Evolutionary conservation across 805 yeast genomes (phyloP).

Genomic region (Teunomyces panamensis): DNA sequence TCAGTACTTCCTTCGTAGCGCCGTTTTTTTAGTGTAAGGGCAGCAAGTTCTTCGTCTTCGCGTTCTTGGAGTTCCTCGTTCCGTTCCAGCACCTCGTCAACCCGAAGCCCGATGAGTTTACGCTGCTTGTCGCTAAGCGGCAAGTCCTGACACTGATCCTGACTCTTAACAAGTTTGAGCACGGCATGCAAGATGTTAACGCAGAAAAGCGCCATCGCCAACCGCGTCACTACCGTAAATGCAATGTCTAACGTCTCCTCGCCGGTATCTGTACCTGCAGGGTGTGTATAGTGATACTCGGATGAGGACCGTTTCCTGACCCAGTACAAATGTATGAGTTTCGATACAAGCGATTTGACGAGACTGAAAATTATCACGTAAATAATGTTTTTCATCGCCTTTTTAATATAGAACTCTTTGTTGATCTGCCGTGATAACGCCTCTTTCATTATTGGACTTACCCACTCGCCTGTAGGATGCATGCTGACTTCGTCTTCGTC

Average conservation of each 20-base stretch:
- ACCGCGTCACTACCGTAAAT: conserved; percentile 11
- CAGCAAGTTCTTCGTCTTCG: conserved; percentile 15
- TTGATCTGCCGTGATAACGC: conserved; percentile 47
- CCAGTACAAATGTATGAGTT: conserved; percentile 2
- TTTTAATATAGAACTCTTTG: conserved; percentile 34
- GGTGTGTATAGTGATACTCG: conserved; percentile 11
- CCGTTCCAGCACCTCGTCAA: not conserved
- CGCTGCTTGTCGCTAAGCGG: conserved; percentile 49
- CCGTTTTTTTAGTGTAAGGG: conserved; percentile 21
- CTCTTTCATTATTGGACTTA: conserved; percentile 40
- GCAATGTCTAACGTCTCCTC: conserved; percentile 4
- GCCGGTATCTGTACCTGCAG: conserved; percentile 4
- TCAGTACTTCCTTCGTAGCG: conserved; percentile 14
- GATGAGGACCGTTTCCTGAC: conserved; percentile 9
- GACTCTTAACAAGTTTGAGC: conserved; percentile 33
- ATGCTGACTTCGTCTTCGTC: conserved; percentile 2
- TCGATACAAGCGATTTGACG: conserved; percentile 6
- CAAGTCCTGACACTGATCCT: conserved; percentile 50
- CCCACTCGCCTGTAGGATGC: conserved; percentile 29
- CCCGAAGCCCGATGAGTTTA: conserved; percentile 40
- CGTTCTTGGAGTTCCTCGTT: not conserved
- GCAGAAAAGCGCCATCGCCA: conserved; percentile 20
- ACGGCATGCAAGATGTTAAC: conserved; percentile 26
- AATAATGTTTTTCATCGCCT: conserved; percentile 26
- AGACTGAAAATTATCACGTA: conserved; percentile 27